Evolutionary conservation across 2,329 filamentous ascomycete species (phyloP), one percentile per base, ranked within the genome.

Genomic region (Myriosclerotinia curreyana): DNA sequence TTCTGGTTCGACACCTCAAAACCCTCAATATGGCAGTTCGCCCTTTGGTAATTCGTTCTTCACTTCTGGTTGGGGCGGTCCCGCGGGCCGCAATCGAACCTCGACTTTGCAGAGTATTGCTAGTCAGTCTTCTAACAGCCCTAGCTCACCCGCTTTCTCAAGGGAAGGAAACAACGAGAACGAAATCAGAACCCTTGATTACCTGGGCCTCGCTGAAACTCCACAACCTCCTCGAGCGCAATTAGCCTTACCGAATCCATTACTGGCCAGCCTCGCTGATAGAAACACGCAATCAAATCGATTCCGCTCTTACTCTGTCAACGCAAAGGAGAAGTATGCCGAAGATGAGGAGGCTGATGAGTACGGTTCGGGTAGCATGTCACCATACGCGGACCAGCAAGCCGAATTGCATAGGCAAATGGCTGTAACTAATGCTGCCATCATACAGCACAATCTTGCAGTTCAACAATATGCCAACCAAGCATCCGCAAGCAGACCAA

Each of bases 251-350:
- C 28, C 28, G 50, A 87, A 90, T 11, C 88, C 90, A 2, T 89
- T 92, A 28, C 50, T 66, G 66, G 87, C 88, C 67, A 88, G 91
- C 74, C 84, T 91, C 69, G 89, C 88, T 68, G 63, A 65, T n/a
- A 40, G 42, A 22, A 49, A n/a, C 31, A 90, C 86, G 74, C 90
- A 90, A 71, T 83, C 88, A 52, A 98, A 90, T 75, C 87, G 95
- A 60, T 96, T 98, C 81, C 87, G 95, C 54, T 99, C 95, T 1
- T 98, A 97, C 76, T 99, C 95, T 0, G 95, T 99, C 69, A 99
- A 99, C 77, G 96, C 96, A 64, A 97, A 96, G 77, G 94, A 98
- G 75, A 96, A 95, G 76, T 98, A 98, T 72, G 93, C 90, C 2
- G 92, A 96, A 71, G 89, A 91, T 58, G 89, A 92, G 54, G 93